phyloP scores from a whole-genome alignment of 176 grass and related monocot species.

The Saccharum officinarum region DNA sequence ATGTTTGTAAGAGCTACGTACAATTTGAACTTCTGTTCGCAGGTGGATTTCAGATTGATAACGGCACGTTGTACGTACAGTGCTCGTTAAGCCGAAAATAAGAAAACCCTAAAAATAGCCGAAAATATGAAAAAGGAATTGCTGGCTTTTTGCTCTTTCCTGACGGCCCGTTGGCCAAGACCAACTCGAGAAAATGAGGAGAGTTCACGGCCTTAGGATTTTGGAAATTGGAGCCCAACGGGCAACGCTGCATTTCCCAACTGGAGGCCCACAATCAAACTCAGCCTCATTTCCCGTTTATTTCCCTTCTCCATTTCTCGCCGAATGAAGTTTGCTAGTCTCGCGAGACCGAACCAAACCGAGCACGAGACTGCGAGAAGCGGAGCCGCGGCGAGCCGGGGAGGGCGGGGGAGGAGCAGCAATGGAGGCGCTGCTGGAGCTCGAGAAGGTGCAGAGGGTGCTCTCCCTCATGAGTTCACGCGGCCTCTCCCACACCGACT shows the following conservation, averaged over 20 bases:
- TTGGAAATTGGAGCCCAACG: neutral
- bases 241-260: neutral
- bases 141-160: neutral
- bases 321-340: neutral
- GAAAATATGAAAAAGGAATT: neutral
- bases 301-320: neutral
- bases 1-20: neutral
- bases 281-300: neutral
- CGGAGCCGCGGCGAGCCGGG: neutral
- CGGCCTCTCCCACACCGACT: constrained; percentile 33
- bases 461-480: constrained; percentile 59
- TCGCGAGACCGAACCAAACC: neutral
- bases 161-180: neutral
- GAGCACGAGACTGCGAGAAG: neutral
- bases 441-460: constrained; percentile 68
- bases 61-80: neutral
- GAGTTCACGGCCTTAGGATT: neutral
- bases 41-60: neutral
- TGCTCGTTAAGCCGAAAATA: neutral
- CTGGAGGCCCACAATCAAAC: neutral
- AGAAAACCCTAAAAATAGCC: neutral
- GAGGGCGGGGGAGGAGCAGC: neutral
- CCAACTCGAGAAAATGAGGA: neutral
- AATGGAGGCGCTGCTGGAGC: constrained; percentile 78
- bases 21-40: neutral